These are phyloP conservation scores for Schizochytrium sp. DNA, from an alignment of 108 stramenopile genomes.

Conservation along the genomic window DNA sequence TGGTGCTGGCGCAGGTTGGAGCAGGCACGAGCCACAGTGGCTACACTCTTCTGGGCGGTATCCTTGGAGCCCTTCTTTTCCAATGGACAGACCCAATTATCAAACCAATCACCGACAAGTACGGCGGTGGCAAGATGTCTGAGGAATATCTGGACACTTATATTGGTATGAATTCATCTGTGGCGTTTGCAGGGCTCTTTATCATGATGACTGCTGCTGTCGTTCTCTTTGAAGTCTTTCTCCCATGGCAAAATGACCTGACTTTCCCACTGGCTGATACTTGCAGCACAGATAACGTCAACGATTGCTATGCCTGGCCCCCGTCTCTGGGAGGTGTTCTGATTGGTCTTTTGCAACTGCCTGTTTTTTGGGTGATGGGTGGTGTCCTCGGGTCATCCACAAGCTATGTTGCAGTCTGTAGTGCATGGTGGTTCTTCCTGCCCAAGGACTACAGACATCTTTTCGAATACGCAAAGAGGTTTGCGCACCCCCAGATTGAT, in stretches of 20 bases:
- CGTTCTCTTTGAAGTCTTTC: neutral
- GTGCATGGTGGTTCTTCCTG: neutral
- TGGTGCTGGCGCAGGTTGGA: slow-evolving; percentile 20
- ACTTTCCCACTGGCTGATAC: neutral
- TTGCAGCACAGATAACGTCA: neutral
- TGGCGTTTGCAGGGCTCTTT: too few species aligned
- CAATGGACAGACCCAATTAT: neutral
- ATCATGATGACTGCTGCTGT: too few species aligned
- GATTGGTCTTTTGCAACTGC: neutral
- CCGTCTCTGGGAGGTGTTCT: neutral
- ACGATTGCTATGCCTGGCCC: neutral
- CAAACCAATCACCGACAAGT: slow-evolving; percentile 6
- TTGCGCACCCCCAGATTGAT: neutral
- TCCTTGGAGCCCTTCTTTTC: slow-evolving; percentile 20
- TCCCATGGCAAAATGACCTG: neutral
- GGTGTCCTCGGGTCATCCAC: neutral
- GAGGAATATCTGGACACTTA: too few species aligned
- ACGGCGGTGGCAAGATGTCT: neutral
- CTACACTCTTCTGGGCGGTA: neutral
- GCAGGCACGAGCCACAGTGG: neutral
- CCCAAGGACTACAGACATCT: neutral
- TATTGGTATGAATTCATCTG: too few species aligned
- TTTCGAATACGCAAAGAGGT: slow-evolving; percentile 19
- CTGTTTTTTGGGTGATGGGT: neutral
- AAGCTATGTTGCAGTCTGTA: neutral